Evolutionary conservation across 169 alveolate species (phyloP).

Genomic region (Plasmodium inui): DNA sequence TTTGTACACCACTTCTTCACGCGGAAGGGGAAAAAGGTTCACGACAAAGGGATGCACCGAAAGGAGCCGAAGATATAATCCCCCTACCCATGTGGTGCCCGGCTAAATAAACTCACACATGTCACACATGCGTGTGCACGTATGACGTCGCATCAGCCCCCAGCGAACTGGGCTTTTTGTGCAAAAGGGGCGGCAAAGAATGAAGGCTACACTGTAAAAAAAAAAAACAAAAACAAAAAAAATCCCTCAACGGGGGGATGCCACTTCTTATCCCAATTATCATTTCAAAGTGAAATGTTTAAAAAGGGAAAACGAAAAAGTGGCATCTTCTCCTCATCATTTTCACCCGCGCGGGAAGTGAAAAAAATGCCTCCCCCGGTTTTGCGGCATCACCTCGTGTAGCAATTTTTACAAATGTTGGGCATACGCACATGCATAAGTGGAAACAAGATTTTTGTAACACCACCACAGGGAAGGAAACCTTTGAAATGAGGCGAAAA

Average conservation of each 20-base stretch:
- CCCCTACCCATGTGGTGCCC: background rate
- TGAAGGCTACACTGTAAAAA: background rate
- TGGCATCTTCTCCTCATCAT: background rate
- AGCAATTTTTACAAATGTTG: background rate
- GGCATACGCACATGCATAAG: background rate
- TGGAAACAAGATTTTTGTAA: background rate
- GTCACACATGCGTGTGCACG: background rate
- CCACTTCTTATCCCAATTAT: background rate
- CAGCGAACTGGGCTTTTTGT: background rate
- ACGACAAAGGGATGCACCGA: background rate
- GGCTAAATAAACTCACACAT: background rate
- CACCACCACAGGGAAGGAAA: background rate
- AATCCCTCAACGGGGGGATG: background rate
- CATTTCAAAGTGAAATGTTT: background rate
- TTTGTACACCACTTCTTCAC: too few species aligned
- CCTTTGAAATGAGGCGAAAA: background rate
- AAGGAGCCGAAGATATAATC: background rate
- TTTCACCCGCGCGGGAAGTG: background rate
- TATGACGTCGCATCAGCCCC: background rate
- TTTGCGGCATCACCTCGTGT: background rate
- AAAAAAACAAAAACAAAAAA: background rate
- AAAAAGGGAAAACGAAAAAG: slow-evolving; percentile 10
- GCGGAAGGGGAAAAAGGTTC: background rate
- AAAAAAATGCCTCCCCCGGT: background rate
- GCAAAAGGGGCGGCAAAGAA: background rate